Evolutionary conservation across 495 filamentous ascomycete genomes (phyloP), one percentile per base, ranked within the genome.

Genomic region (Neurospora hispaniola): DNA sequence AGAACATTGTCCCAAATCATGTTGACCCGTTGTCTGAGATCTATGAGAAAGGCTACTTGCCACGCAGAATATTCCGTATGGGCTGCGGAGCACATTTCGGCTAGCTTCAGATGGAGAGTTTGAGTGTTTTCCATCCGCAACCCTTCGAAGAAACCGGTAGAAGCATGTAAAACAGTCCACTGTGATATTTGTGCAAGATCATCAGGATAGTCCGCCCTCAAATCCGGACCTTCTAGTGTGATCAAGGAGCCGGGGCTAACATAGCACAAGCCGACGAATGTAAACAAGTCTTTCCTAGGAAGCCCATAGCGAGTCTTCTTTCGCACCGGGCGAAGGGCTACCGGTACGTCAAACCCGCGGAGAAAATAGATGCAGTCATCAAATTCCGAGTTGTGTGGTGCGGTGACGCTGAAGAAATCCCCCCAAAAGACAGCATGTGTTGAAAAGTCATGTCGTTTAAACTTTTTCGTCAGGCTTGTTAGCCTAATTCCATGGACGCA

Each of bases 221-320:
- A 14, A 16, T 66, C 27, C 27, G 54, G 35, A 3, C 6, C 54
- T 66, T 66, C 12, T 66, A 66, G 54, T 14, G 31, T 38, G 12
- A 18, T 66, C 20, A 59, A 27, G 20, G 23, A 14, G 20, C 10
- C 20, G 4, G 48, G n/a, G 23, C 71, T 11, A 18, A 74, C 71
- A 54, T 69, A 71, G 69, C 73, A 74, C 20, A 70, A 35, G 8
- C 75, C 73, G 10, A 76, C 71, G 14, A 76, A 72, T 18, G 66
- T 73, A 38, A 74, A 74, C n/a, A 76, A 69, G 62, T 66, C 69
- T 18, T 54, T 40, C 6, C 54, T 27, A 18, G 14, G 6, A 31
- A 66, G 54, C 23, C 54, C 27, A 66, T 66, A 2, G 31, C 18
- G 5, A 6, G 46, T 5, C 8, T 39, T 23, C 18, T 69, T 27